These are phyloP conservation scores for Ogataea polymorpha DNA, from an alignment of 805 yeast species.

Conservation along the genomic window DNA sequence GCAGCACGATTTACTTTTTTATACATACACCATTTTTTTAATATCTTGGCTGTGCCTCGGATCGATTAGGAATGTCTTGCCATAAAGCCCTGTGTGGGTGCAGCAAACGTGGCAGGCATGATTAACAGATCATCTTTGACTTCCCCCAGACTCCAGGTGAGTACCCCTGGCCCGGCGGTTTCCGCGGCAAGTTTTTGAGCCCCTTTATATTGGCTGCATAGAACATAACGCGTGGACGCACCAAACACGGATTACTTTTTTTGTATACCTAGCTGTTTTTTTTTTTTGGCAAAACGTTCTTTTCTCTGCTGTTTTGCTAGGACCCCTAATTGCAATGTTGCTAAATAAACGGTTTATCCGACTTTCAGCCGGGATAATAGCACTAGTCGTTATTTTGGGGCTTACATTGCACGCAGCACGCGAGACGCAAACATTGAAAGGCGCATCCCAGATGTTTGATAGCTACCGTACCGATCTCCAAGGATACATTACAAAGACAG, in stretches of 20 bases:
- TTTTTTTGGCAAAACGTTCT: neutral
- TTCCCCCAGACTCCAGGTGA: too few relatives aligned
- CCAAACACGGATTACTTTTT: neutral
- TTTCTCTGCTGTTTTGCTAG: neutral
- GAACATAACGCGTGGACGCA: neutral
- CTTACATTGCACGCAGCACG: slow-evolving; percentile 12
- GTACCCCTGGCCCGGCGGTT: too few relatives aligned
- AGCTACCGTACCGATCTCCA: slow-evolving; percentile 12
- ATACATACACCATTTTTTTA: too few relatives aligned
- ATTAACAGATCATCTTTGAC: too few relatives aligned
- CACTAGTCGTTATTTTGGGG: slow-evolving; percentile 8
- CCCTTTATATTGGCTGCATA: neutral
- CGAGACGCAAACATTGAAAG: slow-evolving; percentile 12
- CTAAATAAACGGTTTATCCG: slow-evolving; percentile 21
- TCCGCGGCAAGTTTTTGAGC: neutral
- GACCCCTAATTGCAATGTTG: neutral
- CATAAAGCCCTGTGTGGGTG: too few relatives aligned
- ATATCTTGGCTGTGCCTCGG: slow-evolving; percentile 4
- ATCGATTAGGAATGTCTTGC: slow-evolving; percentile 6
- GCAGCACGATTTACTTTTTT: too few relatives aligned
- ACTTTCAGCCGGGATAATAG: slow-evolving; percentile 14
- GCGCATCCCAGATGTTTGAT: slow-evolving; percentile 10
- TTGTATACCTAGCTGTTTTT: slow-evolving; percentile 5
- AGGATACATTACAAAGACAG: slow-evolving; percentile 8
- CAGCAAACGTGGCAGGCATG: too few relatives aligned